These are phyloP conservation scores for Phialophora macrospora DNA, from an alignment of 2,329 filamentous ascomycete genomes.

Conservation along the genomic window DNA sequence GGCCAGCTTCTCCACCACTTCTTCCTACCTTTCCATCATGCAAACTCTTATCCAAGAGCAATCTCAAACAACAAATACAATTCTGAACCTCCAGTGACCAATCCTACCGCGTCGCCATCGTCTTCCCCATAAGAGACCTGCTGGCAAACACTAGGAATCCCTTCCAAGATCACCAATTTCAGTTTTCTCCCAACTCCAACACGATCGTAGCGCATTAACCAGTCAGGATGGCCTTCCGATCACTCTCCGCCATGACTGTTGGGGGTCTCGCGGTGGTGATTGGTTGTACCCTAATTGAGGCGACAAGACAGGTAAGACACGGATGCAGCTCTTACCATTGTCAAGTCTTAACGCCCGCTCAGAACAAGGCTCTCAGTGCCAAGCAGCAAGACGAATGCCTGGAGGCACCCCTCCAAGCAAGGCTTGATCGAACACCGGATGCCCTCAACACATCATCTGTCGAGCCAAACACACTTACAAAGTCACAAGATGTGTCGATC, in stretches of 20 bases:
- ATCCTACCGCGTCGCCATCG: background rate
- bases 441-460: too few species aligned
- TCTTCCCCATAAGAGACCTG: background rate
- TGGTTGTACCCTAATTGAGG: background rate
- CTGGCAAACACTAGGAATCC: background rate
- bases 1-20: background rate
- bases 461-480: too few species aligned
- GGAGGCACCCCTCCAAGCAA: background rate
- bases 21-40: conserved; percentile 1
- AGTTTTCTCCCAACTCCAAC: background rate
- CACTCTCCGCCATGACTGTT: background rate
- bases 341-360: background rate
- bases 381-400: background rate
- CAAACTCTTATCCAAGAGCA: background rate
- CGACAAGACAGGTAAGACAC: background rate
- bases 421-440: too few species aligned
- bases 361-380: background rate
- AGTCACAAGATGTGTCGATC: too few species aligned
- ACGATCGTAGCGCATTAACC: background rate
- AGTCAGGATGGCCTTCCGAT: conserved; percentile 1
- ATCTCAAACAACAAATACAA: background rate
- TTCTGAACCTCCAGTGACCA: background rate
- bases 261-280: background rate
- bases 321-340: background rate
- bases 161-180: background rate